Evolutionary conservation across 2,329 filamentous ascomycete species (phyloP).

Genomic region (Colletotrichum cuscutae): DNA sequence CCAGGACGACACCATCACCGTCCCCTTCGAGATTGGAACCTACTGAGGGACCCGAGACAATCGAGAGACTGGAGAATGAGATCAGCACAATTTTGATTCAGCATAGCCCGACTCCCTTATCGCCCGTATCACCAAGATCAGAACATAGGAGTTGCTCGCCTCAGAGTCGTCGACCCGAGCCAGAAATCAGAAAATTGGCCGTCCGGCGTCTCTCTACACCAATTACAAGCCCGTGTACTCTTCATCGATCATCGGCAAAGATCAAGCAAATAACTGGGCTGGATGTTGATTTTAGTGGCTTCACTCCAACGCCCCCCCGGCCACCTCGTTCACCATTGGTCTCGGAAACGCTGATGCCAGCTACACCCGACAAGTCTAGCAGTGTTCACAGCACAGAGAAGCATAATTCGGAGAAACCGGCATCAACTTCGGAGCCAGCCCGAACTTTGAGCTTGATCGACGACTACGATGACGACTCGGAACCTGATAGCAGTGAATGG

Average conservation of each 20-base stretch:
- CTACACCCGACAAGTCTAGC: constrained; percentile 8
- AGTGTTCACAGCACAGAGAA: constrained; percentile 7
- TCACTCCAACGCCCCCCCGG: neutral
- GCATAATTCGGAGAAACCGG: neutral
- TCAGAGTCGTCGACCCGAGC: neutral
- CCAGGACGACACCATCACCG: constrained; percentile 8
- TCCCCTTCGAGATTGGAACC: constrained; percentile 1
- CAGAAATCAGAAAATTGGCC: constrained; percentile 9
- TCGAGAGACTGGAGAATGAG: constrained; percentile 19
- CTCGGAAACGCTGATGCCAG: neutral
- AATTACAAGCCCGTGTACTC: constrained; percentile 31
- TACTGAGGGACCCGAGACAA: neutral
- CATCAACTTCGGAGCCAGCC: constrained; percentile 25
- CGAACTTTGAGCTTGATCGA: constrained; percentile 30
- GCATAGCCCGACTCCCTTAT: constrained; percentile 16
- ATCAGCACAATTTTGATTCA: constrained; percentile 27
- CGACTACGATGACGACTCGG: constrained; percentile 26
- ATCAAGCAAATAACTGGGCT: constrained; percentile 54
- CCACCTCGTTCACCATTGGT: neutral
- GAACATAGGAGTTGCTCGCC: constrained; percentile 29
- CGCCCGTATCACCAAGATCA: neutral
- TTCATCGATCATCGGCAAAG: constrained; percentile 49
- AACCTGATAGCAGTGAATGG: constrained; percentile 24
- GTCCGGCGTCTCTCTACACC: constrained; percentile 26
- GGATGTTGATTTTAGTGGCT: constrained; percentile 42